Percentiles rank a stretch among this genome's conserved stretches.
These are phyloP conservation scores for Marchantia polymorpha DNA, from an alignment of 225 moss, liverwort and hornwort genomes.

Conservation along the genomic window DNA sequence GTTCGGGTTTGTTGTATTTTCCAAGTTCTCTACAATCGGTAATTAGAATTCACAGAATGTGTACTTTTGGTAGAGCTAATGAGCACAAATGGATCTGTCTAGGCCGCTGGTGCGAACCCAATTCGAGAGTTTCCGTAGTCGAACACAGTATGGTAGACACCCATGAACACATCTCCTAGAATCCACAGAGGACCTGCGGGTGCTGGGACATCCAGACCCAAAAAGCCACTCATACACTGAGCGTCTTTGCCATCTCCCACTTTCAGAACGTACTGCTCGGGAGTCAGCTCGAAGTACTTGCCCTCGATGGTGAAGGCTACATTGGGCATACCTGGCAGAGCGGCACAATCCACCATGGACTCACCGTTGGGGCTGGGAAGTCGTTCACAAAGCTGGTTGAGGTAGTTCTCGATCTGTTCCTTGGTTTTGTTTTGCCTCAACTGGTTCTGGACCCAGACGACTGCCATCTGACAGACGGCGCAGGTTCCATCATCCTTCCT, in stretches of 20 bases:
- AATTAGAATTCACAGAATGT: background rate
- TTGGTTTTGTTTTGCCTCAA: constrained; percentile 70
- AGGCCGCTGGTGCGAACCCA: constrained; percentile 72
- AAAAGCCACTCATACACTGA: constrained; percentile 94
- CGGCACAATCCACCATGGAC: constrained; percentile 64
- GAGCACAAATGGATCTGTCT: background rate
- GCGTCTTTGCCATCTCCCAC: constrained; percentile 69
- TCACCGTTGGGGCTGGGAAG: constrained; percentile 90
- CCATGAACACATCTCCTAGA: constrained; percentile 89
- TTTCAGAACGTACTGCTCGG: constrained; percentile 78
- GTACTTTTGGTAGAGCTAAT: background rate
- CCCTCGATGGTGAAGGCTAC: constrained; percentile 77
- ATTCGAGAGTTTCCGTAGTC: constrained; percentile 77
- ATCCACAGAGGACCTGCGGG: constrained; percentile 94
- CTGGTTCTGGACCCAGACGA: constrained; percentile 86
- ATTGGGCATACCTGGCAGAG: constrained; percentile 65
- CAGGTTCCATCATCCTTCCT: constrained; percentile 47
- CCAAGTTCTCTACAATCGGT: background rate
- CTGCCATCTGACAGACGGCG: constrained; percentile 83
- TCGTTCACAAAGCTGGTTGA: constrained; percentile 76
- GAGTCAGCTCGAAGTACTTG: constrained; percentile 65
- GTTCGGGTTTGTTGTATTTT: background rate
- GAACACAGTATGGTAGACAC: constrained; percentile 83
- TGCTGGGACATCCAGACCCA: constrained; percentile 75
- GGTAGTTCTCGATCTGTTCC: constrained; percentile 58